A percentile compares a stretch with the other conserved stretches of the same genome.
These are phyloP conservation scores for Diophrys sp. DNA, from an alignment of 73 alveolate genomes.

Conservation along the genomic window DNA sequence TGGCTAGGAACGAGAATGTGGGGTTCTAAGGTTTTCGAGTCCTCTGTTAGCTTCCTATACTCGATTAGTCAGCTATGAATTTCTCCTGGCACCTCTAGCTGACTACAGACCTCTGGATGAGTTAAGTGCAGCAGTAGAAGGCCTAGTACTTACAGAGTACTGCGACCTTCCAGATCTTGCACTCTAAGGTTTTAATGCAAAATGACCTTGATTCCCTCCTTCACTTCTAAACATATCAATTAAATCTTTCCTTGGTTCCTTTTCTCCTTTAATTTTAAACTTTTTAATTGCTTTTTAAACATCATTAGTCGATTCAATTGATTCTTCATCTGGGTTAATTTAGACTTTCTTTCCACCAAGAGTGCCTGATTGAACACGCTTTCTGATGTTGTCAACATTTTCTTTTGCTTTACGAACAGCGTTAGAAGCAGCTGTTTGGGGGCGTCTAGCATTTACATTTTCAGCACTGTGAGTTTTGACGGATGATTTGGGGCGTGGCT, in stretches of 20 bases:
- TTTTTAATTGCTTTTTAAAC: neutral
- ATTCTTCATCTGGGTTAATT: neutral
- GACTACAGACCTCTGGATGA: neutral
- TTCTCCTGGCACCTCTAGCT: neutral
- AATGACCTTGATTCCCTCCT: too few relatives aligned
- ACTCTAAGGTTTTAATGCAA: neutral
- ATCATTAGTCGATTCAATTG: neutral
- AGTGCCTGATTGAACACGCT: too few relatives aligned
- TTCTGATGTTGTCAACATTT: too few relatives aligned
- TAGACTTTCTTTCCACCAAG: too few relatives aligned
- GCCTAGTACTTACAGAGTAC: neutral
- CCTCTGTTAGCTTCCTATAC: neutral
- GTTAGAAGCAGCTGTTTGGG: too few relatives aligned
- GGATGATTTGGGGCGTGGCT: too few relatives aligned
- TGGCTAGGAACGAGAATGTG: neutral
- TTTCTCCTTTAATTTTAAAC: neutral
- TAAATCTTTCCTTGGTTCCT: neutral
- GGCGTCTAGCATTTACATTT: too few relatives aligned
- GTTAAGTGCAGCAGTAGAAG: neutral
- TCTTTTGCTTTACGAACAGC: too few relatives aligned
- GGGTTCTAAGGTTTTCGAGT: neutral
- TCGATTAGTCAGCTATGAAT: neutral
- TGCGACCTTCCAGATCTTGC: neutral
- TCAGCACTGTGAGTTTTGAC: too few relatives aligned
- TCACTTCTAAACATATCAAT: neutral